phyloP scores from a whole-genome alignment of 2,329 filamentous ascomycete genomes.

The Colletotrichum simmondsii region DNA sequence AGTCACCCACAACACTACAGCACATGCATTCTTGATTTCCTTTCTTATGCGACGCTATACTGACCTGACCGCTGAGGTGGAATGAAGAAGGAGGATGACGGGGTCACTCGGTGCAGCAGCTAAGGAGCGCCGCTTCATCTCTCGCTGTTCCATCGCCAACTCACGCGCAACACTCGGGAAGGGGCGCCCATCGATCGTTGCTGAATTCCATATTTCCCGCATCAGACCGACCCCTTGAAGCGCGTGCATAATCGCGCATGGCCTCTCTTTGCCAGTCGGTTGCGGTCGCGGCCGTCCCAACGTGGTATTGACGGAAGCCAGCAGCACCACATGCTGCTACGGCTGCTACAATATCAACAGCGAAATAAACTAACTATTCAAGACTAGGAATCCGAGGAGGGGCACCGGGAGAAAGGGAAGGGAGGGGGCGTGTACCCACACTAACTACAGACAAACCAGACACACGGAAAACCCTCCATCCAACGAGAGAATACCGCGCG shows the following conservation, averaged over 20 bases:
- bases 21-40: conserved; percentile 13
- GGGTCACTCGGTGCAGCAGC: neutral
- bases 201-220: neutral
- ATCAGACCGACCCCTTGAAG: neutral
- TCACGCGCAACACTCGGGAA: neutral
- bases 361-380: neutral
- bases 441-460: neutral
- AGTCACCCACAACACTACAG: neutral
- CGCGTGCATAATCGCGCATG: conserved; percentile 3
- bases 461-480: neutral
- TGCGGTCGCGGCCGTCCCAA: neutral
- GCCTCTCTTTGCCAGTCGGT: neutral
- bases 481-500: neutral
- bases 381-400: neutral
- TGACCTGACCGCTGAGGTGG: neutral
- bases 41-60: neutral
- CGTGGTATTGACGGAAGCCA: neutral
- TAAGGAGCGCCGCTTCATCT: neutral
- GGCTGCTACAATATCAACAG: neutral
- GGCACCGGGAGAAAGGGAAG: neutral
- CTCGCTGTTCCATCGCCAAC: neutral
- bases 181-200: neutral
- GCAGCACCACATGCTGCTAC: neutral
- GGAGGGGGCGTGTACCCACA: neutral
- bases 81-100: neutral